Base-by-base conservation (phyloP, 352 stramenopile genomes). In the Thraustotheca clavata region DNA sequence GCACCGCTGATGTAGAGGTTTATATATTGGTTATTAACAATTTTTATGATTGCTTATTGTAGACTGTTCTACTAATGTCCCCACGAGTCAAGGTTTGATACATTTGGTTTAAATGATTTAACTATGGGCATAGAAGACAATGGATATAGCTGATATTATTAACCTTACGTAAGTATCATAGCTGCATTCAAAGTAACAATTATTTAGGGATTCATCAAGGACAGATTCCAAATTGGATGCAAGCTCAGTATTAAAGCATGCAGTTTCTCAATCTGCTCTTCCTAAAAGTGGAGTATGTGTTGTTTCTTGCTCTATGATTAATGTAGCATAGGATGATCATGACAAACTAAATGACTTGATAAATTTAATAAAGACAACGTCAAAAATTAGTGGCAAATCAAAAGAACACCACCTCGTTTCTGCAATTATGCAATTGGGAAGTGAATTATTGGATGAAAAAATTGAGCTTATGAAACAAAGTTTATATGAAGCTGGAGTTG, bases 381-480 rank as follows among this genome's bases (percentile, higher is more conserved):
- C 54, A 0, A 41, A 49, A 31, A 22, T 7, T 1, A 32, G 16
- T 16, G 4, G 31, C 1, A 20, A 47, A 14, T n/a, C n/a, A n/a
- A 49, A 32, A 4, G 9, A 62, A 29, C 11, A 20, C 4, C 20
- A 49, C 18, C 54, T 35, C 2, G 11, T 49, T 24, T 1, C 4
- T 6, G 38, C 14, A 26, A 36, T 62, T 0, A 62, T 40, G 33
- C 11, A 39, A 24, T 40, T 62, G 38, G 54, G 38, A 8, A 62
- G 35, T 29, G 27, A 49, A 3, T 26, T 62, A 14, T 22, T 62
- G 11, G 54, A 62, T 29, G 34, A 47, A 27, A 47, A 49, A 4
- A 27, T 62, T 16, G 54, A 62, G 16, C 27, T 47, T 14, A 49
- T 62, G 38, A 62, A 62, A 29, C 34, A 50, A 4, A 62, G 54